phyloP scores from a whole-genome alignment of 2,329 filamentous ascomycete genomes.

The Trichophyton mentagrophytes region DNA sequence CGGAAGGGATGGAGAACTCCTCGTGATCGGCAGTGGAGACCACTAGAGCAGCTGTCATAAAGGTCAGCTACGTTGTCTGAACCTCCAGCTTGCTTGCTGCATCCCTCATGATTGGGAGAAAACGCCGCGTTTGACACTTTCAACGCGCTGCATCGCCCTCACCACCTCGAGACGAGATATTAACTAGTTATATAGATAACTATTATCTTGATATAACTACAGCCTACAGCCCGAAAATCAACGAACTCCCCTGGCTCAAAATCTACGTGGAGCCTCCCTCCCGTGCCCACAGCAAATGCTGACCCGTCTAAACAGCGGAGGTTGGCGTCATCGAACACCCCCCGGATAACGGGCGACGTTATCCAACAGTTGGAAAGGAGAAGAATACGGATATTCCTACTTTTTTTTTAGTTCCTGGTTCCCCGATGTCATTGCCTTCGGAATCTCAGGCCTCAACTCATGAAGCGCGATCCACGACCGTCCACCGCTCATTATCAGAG shows the following conservation, averaged over 20 bases:
- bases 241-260: not conserved
- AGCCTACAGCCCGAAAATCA: not conserved
- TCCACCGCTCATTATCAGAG: not conserved
- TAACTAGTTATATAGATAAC: not conserved
- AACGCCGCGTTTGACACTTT: not conserved
- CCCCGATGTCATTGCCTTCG: not conserved
- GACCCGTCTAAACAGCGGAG: constrained; percentile 23
- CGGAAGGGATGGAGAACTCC: not conserved
- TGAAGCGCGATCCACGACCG: not conserved
- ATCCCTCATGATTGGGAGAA: not conserved
- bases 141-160: not conserved
- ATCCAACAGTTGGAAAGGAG: not conserved
- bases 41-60: not conserved
- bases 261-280: constrained; percentile 16
- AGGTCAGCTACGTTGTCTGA: not conserved
- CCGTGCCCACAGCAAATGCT: constrained; percentile 23
- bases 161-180: not conserved
- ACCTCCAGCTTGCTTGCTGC: not conserved
- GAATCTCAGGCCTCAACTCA: not conserved
- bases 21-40: not conserved
- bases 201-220: not conserved
- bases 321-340: constrained; percentile 19
- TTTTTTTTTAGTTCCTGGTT: not conserved
- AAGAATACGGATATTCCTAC: not conserved
- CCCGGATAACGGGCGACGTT: not conserved